phyloP scores from a whole-genome alignment of 2,329 filamentous ascomycete genomes.

The Curvularia verruculosa region DNA sequence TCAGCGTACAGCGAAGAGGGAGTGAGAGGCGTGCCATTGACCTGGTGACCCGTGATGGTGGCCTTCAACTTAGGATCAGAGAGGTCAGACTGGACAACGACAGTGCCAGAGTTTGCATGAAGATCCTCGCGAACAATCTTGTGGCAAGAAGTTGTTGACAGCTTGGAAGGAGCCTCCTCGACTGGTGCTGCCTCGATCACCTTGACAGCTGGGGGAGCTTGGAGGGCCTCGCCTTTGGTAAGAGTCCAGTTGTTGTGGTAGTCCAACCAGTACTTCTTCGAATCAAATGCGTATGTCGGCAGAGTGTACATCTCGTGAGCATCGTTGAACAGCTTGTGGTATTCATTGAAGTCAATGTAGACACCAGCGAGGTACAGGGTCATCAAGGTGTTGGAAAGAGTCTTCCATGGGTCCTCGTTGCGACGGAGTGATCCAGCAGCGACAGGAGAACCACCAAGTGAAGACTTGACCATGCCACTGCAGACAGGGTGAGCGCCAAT shows the following conservation, averaged over 20 bases:
- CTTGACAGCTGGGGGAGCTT: conserved; percentile 48
- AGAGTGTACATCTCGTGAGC: conserved; percentile 67
- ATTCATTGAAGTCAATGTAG: conserved; percentile 73
- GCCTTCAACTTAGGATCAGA: conserved; percentile 67
- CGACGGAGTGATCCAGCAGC: conserved; percentile 67
- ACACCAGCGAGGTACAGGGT: conserved; percentile 67
- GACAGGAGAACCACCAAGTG: conserved; percentile 61
- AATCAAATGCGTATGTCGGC: conserved; percentile 71
- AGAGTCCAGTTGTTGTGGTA: conserved; percentile 75
- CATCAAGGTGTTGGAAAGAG: conserved; percentile 63
- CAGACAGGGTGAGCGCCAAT: conserved; percentile 76
- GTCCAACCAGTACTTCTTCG: conserved; percentile 75
- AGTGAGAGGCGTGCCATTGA: conserved; percentile 70
- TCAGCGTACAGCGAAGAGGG: conserved; percentile 70
- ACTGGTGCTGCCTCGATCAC: conserved; percentile 50
- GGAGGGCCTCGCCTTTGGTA: conserved; percentile 67
- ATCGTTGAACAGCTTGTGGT: conserved; percentile 65
- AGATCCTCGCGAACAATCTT: conserved; percentile 67
- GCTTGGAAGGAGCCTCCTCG: conserved; percentile 56
- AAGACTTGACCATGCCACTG: conserved; percentile 70
- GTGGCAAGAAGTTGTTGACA: conserved; percentile 70
- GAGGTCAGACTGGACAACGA: conserved; percentile 71
- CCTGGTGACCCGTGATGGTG: conserved; percentile 68
- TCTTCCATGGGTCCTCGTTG: conserved; percentile 68
- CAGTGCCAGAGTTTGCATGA: conserved; percentile 62